These are phyloP conservation scores for Xylaria multiplex DNA, from an alignment of 2,329 filamentous ascomycete species.

Conservation along the genomic window DNA sequence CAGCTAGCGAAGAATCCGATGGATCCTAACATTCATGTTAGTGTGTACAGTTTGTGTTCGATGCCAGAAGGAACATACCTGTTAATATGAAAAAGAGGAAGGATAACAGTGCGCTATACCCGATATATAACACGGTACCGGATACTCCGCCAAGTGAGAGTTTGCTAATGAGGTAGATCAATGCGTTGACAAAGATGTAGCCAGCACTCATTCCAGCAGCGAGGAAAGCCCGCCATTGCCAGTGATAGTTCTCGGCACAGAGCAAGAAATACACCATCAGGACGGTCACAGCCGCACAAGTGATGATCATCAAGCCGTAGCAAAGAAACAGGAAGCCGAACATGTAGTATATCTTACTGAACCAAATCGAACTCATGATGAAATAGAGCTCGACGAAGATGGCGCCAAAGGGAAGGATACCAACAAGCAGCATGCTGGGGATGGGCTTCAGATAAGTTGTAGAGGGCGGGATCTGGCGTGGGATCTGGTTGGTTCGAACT, in stretches of 20 bases:
- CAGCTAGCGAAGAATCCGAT: constrained; percentile 97
- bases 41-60: constrained; percentile 10
- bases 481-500: constrained; percentile 96
- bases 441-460: constrained; percentile 85
- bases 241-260: constrained; percentile 97
- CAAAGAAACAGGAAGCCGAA: constrained; percentile 98
- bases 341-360: constrained; percentile 99
- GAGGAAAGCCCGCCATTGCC: constrained; percentile 96
- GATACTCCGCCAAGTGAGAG: constrained; percentile 85
- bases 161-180: constrained; percentile 91
- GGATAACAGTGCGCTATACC: constrained; percentile 89
- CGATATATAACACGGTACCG: constrained; percentile 89
- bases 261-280: constrained; percentile 96
- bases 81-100: constrained; percentile 94
- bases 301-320: constrained; percentile 97
- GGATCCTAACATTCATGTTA: constrained; percentile 68
- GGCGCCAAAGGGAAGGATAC: constrained; percentile 91
- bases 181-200: constrained; percentile 91
- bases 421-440: constrained; percentile 91
- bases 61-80: constrained; percentile 67
- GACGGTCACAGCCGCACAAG: constrained; percentile 89
- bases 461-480: constrained; percentile 89
- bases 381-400: constrained; percentile 99
- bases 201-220: constrained; percentile 89
- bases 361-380: constrained; percentile 99